Conservation (phyloP, 768 basidiomycete species). For the Leccinum boreale region DNA sequence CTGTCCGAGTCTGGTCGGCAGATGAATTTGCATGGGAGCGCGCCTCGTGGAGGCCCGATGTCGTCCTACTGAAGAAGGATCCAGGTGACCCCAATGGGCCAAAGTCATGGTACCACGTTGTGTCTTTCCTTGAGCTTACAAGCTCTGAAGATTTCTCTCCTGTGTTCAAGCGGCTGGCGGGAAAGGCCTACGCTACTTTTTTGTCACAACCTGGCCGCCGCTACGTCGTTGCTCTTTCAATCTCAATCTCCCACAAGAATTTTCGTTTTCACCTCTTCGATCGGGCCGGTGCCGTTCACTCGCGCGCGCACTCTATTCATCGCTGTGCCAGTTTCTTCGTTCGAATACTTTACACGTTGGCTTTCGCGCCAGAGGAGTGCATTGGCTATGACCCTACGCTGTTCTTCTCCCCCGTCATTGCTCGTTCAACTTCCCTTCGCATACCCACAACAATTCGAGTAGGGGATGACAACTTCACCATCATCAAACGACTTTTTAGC, state of each 20-base stretch:
- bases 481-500: neutral
- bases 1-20: neutral
- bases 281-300: neutral
- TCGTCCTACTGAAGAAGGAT: neutral
- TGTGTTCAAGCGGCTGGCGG: neutral
- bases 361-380: neutral
- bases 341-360: neutral
- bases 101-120: neutral
- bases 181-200: neutral
- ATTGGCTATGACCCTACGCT: neutral
- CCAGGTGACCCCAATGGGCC: neutral
- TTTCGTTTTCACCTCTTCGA: neutral
- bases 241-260: neutral
- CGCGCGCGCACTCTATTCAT: neutral
- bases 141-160: neutral
- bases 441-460: neutral
- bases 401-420: neutral
- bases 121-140: neutral
- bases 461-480: neutral
- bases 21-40: too few species aligned
- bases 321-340: neutral
- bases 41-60: too few species aligned
- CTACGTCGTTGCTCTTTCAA: neutral
- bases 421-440: neutral
- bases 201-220: neutral